Percentiles rank a stretch among this genome's conserved stretches.
Evolutionary conservation across 176 grass and related monocot genomes (phyloP).

Genomic region (Olyra latifolia): DNA sequence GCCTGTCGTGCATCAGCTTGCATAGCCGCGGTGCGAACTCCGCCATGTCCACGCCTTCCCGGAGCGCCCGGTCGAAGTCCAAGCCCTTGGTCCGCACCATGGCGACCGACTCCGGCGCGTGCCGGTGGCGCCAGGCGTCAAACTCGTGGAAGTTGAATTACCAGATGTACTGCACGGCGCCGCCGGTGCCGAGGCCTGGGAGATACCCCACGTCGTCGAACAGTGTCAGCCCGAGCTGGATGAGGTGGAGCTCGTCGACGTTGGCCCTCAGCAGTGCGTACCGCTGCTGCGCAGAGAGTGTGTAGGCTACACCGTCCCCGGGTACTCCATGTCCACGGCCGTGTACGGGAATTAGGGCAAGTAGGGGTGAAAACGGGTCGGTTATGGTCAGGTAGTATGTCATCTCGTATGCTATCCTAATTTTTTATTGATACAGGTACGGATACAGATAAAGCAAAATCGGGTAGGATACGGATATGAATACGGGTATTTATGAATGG

Average conservation of each 20-base stretch:
- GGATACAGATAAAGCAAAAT: no score
- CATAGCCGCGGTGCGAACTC: slow-evolving; percentile 16
- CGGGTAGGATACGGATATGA: no score
- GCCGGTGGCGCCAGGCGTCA: slow-evolving; percentile 1
- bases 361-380: no score
- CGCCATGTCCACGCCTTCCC: background rate
- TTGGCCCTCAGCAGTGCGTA: slow-evolving; percentile 24
- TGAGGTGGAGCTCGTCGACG: slow-evolving; percentile 31
- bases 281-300: background rate
- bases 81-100: slow-evolving; percentile 26
- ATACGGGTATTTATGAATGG: no score
- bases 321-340: no score
- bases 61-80: slow-evolving; percentile 14
- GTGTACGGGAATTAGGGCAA: no score
- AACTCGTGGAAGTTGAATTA: slow-evolving; percentile 52
- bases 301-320: slow-evolving; percentile 38
- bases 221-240: slow-evolving; percentile 41
- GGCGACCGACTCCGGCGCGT: slow-evolving; percentile 27
- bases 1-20: slow-evolving; percentile 11
- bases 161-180: slow-evolving; percentile 21
- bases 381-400: no score
- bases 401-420: no score
- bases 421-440: no score
- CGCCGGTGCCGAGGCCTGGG: background rate
- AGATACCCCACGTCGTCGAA: slow-evolving; percentile 11